Evolutionary conservation across 2,329 filamentous ascomycete genomes (phyloP).

Genomic region (Cordyceps cicadae): DNA sequence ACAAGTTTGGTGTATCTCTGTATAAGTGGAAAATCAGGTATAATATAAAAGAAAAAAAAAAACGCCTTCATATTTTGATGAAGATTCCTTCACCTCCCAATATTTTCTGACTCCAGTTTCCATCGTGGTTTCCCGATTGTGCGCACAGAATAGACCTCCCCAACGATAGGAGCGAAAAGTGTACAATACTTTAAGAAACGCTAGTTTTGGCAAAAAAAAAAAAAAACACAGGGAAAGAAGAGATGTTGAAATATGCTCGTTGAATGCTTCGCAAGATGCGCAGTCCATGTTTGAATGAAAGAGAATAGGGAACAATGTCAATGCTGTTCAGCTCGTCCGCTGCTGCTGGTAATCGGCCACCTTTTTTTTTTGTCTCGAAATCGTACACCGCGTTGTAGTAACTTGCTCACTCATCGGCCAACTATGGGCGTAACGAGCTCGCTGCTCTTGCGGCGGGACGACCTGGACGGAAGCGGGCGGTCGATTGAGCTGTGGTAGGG

Average conservation of each 20-base stretch:
- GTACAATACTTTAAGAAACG: not conserved
- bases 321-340: not conserved
- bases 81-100: conserved; percentile 2
- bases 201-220: not conserved
- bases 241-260: not conserved
- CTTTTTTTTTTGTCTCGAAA: not conserved
- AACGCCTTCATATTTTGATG: conserved; percentile 6
- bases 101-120: conserved; percentile 7
- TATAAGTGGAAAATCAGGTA: not conserved
- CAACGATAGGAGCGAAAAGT: not conserved
- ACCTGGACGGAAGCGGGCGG: conserved; percentile 49
- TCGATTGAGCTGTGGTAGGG: conserved; percentile 34
- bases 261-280: conserved; percentile 10
- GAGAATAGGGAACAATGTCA: not conserved
- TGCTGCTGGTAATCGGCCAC: not conserved
- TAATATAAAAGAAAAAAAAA: not conserved
- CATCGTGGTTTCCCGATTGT: not conserved
- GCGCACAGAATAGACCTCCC: not conserved
- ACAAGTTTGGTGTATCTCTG: not conserved
- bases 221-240: not conserved
- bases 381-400: not conserved
- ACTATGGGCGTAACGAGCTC: conserved; percentile 55
- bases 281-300: conserved; percentile 1
- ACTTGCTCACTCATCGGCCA: conserved; percentile 32
- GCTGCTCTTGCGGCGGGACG: conserved; percentile 53